Conservation (phyloP, 768 basidiomycete species). For the Amanita exitialis region DNA sequence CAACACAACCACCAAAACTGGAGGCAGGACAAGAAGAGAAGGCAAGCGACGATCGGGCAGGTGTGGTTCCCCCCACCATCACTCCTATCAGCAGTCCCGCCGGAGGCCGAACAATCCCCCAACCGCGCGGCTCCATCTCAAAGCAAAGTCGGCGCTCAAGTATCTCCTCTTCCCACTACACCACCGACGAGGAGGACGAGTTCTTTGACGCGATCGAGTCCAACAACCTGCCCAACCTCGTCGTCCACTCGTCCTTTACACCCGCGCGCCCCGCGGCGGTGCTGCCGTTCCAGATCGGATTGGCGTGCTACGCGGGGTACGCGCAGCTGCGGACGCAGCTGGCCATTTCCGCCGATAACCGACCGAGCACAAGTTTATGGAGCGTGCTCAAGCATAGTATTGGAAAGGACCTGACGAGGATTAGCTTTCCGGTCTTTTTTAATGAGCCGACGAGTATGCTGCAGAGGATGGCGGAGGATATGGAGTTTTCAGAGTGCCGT, state of each 20-base stretch:
- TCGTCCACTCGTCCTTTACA: slow-evolving; percentile 56
- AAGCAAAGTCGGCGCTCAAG: neutral
- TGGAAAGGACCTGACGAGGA: slow-evolving; percentile 94
- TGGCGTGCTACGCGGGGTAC: slow-evolving; percentile 59
- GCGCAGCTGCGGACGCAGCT: slow-evolving; percentile 46
- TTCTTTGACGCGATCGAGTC: slow-evolving; percentile 96
- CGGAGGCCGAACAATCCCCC: neutral
- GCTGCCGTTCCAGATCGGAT: slow-evolving; percentile 7
- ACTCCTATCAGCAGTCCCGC: neutral
- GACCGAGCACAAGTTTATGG: slow-evolving; percentile 90
- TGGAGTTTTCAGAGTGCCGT: slow-evolving; percentile 94
- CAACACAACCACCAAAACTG: neutral
- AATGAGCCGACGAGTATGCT: slow-evolving; percentile 96
- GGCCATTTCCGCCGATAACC: slow-evolving; percentile 55
- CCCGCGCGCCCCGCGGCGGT: slow-evolving; percentile 23
- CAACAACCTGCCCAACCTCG: slow-evolving; percentile 65
- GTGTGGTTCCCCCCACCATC: neutral
- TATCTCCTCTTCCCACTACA: slow-evolving; percentile 17
- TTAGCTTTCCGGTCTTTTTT: slow-evolving; percentile 89
- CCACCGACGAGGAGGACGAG: slow-evolving; percentile 86
- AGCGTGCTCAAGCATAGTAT: slow-evolving; percentile 91
- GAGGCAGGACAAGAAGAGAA: neutral
- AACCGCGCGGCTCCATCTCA: neutral
- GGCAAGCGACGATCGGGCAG: too few species aligned
- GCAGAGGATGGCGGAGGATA: slow-evolving; percentile 96